These are phyloP conservation scores for Fibroporia radiculosa DNA, from an alignment of 768 basidiomycete species.

Conservation along the genomic window DNA sequence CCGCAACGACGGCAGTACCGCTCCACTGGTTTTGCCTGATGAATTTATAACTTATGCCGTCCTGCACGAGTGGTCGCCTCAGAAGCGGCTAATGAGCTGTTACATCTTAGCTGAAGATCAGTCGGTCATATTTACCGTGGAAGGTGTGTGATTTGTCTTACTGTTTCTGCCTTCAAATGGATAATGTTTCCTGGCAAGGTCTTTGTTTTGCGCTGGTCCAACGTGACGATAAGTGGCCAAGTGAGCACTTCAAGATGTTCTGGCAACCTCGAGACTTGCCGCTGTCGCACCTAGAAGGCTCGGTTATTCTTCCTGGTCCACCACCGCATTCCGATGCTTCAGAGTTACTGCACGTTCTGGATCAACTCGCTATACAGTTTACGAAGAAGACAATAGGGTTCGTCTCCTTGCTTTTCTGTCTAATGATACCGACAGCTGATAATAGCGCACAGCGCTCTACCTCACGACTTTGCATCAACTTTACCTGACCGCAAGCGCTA, in stretches of 20 bases:
- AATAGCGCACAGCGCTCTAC: background rate
- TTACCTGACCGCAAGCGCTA: slow-evolving; percentile 6
- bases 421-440: background rate
- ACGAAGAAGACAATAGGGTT: background rate
- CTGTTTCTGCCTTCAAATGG: no score
- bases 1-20: no score
- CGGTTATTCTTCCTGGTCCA: background rate
- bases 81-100: no score
- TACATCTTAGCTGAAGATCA: no score
- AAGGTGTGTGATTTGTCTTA: no score
- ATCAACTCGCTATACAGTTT: background rate
- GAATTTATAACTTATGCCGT: no score
- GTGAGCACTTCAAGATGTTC: slow-evolving; percentile 2
- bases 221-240: slow-evolving; percentile 1
- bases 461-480: background rate
- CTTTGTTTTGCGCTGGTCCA: background rate
- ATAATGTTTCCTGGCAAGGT: no score
- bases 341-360: background rate
- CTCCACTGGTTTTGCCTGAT: no score
- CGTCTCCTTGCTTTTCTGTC: background rate
- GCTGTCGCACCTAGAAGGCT: background rate
- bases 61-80: no score
- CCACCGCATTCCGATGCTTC: background rate
- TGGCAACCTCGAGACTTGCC: slow-evolving; percentile 7
- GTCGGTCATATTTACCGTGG: no score